A percentile compares a stretch with the other conserved stretches of the same genome.
These are phyloP conservation scores for Aspergillus proliferans DNA, from an alignment of 2,329 filamentous ascomycete genomes.

Conservation along the genomic window DNA sequence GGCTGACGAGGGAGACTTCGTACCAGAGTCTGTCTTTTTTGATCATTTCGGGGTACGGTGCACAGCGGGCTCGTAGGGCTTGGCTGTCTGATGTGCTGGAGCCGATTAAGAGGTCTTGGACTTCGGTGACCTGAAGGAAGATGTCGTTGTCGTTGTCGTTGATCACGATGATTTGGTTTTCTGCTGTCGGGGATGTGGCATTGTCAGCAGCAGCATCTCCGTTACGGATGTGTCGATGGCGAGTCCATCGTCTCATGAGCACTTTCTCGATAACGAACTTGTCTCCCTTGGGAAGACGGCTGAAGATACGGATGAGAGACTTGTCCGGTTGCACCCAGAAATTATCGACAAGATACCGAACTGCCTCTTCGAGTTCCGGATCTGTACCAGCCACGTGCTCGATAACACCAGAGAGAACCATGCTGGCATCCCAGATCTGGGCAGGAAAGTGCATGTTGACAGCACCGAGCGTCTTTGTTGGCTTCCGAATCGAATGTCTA, in stretches of 20 bases:
- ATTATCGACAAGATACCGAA: slow-evolving; percentile 25
- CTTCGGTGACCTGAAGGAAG: slow-evolving; percentile 32
- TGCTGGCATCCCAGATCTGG: slow-evolving; percentile 35
- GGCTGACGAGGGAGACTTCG: slow-evolving; percentile 13
- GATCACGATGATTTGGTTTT: neutral
- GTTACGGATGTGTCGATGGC: slow-evolving; percentile 20
- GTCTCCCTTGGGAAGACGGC: slow-evolving; percentile 17
- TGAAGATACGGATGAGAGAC: slow-evolving; percentile 22
- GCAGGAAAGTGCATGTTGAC: slow-evolving; percentile 36
- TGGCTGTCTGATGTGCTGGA: slow-evolving; percentile 14
- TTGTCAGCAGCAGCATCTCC: slow-evolving; percentile 1
- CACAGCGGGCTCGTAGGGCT: slow-evolving; percentile 23
- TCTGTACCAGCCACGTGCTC: slow-evolving; percentile 17
- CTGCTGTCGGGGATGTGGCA: neutral
- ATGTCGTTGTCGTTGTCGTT: slow-evolving; percentile 10
- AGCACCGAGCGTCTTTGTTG: slow-evolving; percentile 22
- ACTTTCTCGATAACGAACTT: slow-evolving; percentile 25
- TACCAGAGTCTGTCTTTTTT: slow-evolving; percentile 28
- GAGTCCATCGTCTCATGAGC: slow-evolving; percentile 28
- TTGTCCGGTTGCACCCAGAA: slow-evolving; percentile 28
- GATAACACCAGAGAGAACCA: slow-evolving; percentile 22
- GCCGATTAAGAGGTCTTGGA: slow-evolving; percentile 30
- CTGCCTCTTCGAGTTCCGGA: slow-evolving; percentile 21
- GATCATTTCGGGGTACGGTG: slow-evolving; percentile 22
- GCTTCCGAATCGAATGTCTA: slow-evolving; percentile 19